Evolutionary conservation across 139 green algal species (phyloP).

Genomic region (Chlorella sp.): DNA sequence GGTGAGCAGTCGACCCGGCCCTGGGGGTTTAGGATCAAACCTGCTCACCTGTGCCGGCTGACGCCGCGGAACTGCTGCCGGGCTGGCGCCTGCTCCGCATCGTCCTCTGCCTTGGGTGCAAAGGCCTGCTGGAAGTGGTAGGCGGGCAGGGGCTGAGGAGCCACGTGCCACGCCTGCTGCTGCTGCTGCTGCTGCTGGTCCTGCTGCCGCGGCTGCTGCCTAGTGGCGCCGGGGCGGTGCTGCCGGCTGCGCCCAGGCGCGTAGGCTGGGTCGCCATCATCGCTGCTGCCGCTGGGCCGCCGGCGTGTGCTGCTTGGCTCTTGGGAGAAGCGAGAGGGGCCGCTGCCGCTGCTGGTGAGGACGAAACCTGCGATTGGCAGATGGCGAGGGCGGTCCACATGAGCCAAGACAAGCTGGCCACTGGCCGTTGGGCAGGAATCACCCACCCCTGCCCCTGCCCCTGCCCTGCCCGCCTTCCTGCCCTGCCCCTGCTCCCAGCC

Average conservation of each 20-base stretch:
- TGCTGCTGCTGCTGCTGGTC: neutral
- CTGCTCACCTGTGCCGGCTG: conserved; percentile 31
- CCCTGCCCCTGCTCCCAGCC: no score
- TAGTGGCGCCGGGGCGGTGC: neutral
- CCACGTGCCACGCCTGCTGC: neutral
- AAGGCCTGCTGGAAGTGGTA: neutral
- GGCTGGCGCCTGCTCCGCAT: neutral
- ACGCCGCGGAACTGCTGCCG: conserved; percentile 36
- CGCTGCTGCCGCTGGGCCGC: neutral
- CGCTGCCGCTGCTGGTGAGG: neutral
- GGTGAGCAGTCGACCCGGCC: no score
- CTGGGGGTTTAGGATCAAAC: no score
- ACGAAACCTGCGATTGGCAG: no score
- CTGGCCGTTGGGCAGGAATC: no score
- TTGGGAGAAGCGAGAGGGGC: neutral
- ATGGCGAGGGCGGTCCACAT: no score
- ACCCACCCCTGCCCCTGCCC: no score
- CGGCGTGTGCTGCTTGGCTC: neutral
- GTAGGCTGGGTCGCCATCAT: neutral
- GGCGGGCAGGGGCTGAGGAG: neutral
- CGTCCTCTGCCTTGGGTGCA: neutral
- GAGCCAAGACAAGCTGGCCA: no score
- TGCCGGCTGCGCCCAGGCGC: neutral
- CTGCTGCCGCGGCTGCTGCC: conserved; percentile 9
- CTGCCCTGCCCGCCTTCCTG: no score